phyloP scores from a whole-genome alignment of 2,329 filamentous ascomycete genomes.

The Aspergillus novoparasiticus region DNA sequence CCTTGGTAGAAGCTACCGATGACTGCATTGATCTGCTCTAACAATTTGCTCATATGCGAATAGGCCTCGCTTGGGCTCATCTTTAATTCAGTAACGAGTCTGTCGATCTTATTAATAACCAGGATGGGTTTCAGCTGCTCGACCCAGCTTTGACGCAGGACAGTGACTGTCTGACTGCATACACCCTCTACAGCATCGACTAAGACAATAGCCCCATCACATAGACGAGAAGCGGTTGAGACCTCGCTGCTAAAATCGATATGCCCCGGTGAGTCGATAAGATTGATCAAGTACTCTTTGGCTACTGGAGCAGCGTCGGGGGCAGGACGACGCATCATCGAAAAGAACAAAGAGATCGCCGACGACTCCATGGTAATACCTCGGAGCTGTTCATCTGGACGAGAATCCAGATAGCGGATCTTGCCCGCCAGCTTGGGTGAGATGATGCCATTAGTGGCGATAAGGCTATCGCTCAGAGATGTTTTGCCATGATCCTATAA shows the following conservation, averaged over 20 bases:
- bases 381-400: constrained; percentile 91
- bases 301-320: constrained; percentile 70
- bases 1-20: constrained; percentile 97
- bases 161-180: constrained; percentile 97
- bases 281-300: constrained; percentile 92
- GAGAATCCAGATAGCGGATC: constrained; percentile 94
- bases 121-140: constrained; percentile 93
- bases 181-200: constrained; percentile 98
- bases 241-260: constrained; percentile 99
- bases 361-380: constrained; percentile 99
- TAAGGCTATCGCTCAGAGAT: constrained; percentile 90
- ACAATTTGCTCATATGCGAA: constrained; percentile 79
- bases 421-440: constrained; percentile 96
- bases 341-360: constrained; percentile 94
- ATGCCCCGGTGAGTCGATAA: constrained; percentile 97
- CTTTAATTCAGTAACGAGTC: constrained; percentile 88
- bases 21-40: constrained; percentile 96
- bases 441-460: constrained; percentile 99
- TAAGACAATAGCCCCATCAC: constrained; percentile 90
- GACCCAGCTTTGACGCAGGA: constrained; percentile 90
- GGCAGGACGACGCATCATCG: constrained; percentile 74
- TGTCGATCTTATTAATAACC: constrained; percentile 98
- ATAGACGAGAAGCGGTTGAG: constrained; percentile 89
- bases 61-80: constrained; percentile 91
- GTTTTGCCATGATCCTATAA: constrained; percentile 92